These are phyloP conservation scores for Pascua sp. DNA, from an alignment of 1,284 basidiomycete genomes.

Conservation along the genomic window DNA sequence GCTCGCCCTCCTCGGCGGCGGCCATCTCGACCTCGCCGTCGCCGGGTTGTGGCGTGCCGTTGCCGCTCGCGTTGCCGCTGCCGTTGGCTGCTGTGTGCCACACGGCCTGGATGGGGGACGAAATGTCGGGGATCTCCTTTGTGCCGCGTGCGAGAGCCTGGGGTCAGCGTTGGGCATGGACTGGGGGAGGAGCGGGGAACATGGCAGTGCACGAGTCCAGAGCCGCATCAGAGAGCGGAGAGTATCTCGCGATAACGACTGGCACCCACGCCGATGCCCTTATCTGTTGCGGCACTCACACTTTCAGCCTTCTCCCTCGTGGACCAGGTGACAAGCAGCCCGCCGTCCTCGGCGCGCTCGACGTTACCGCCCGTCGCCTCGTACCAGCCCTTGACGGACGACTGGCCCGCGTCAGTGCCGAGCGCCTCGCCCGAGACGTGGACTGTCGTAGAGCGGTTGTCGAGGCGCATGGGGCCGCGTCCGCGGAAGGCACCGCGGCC, in stretches of 20 bases:
- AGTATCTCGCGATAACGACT: too few relatives aligned
- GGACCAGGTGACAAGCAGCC: slow-evolving; percentile 37
- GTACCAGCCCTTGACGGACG: slow-evolving; percentile 73
- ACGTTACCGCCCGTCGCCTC: slow-evolving; percentile 57
- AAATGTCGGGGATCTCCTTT: slow-evolving; percentile 28
- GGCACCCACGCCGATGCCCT: too few relatives aligned
- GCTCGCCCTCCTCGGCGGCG: slow-evolving; percentile 11
- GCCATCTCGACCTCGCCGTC: slow-evolving; percentile 16
- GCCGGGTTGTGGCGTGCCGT: background rate
- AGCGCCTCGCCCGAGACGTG: slow-evolving; percentile 64
- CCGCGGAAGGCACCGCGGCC: slow-evolving; percentile 55
- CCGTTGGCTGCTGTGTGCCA: slow-evolving; percentile 24
- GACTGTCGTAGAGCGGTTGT: slow-evolving; percentile 82
- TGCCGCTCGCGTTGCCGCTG: slow-evolving; percentile 3
- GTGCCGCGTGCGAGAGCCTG: slow-evolving; percentile 40
- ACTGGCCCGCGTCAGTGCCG: slow-evolving; percentile 48
- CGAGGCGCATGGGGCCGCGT: slow-evolving; percentile 68
- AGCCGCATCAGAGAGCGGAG: too few relatives aligned
- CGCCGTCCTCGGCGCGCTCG: slow-evolving; percentile 14
- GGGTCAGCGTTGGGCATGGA: background rate
- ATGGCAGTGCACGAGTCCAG: too few relatives aligned
- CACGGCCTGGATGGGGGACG: slow-evolving; percentile 23
- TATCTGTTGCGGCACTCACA: slow-evolving; percentile 24
- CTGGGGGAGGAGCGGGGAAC: background rate
- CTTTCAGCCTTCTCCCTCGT: slow-evolving; percentile 44